A percentile compares a stretch with the other conserved stretches of the same genome.
phyloP scores from a whole-genome alignment of 2,329 filamentous ascomycete species.

The Botrytis tulipae region DNA sequence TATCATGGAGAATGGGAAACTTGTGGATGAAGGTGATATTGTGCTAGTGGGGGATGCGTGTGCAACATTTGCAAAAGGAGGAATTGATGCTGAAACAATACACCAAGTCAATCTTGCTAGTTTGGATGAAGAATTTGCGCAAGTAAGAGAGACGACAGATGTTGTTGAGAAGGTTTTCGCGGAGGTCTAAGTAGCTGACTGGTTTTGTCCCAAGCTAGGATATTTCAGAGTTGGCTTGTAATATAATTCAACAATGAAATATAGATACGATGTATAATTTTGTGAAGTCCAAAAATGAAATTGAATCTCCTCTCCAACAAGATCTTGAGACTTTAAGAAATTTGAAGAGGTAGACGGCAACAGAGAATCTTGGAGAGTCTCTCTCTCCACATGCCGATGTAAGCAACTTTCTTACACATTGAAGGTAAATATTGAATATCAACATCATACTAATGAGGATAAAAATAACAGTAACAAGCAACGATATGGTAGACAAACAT shows the following conservation, averaged over 20 bases:
- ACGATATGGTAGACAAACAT: background rate
- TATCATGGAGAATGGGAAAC: background rate
- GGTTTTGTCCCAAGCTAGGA: background rate
- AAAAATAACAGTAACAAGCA: background rate
- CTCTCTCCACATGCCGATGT: background rate
- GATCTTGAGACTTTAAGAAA: background rate
- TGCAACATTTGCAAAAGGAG: constrained; percentile 1
- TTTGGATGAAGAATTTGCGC: constrained; percentile 2
- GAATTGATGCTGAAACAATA: constrained; percentile 1
- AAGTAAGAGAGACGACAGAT: background rate
- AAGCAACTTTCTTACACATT: background rate
- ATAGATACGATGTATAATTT: background rate
- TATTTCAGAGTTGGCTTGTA: background rate
- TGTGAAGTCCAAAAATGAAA: background rate
- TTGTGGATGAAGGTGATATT: background rate
- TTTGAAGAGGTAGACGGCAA: background rate
- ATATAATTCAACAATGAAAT: background rate
- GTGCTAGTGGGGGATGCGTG: constrained; percentile 5
- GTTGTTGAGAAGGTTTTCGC: background rate
- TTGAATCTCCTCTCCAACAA: background rate
- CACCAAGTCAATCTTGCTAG: constrained; percentile 10
- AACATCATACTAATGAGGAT: background rate
- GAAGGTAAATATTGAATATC: background rate
- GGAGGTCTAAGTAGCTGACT: background rate
- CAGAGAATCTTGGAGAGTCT: background rate